Evolutionary conservation across 768 basidiomycete genomes (phyloP), one percentile per base, ranked within the genome.

Genomic region (Pleurotus platypus): DNA sequence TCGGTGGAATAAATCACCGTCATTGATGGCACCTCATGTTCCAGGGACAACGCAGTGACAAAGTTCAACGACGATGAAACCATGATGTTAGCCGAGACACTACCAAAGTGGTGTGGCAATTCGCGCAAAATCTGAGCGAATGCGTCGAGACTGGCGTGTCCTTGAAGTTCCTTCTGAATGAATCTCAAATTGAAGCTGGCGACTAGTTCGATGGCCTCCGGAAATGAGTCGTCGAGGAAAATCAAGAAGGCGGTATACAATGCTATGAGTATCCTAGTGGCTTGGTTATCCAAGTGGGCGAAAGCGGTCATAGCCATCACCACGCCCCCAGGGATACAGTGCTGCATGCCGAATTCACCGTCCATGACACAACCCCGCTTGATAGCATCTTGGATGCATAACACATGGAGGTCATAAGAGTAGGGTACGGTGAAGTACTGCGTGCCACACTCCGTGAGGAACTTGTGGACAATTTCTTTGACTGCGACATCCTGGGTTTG

Each of bases 221-320:
- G 58, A 15, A 68, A 62, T 2, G 59, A 51, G 58, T 80, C 76
- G 58, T 80, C 78, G 26, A 72, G 56, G 42, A 62, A 72, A 49
- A 70, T 69, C n/a, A 66, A 51, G 46, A 68, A 73, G 0, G 75
- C 68, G 1, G 77, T 78, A 59, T 69, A 78, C 7, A 78, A 63
- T 3, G 75, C 70, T 27, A 78, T 72, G 57, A 69, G 66, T 5
- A 74, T 66, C 49, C 65, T 65, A 1, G 66, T 69, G 30, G 70
- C 58, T 51, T 62, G 49, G 60, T 67, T 51, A 7, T 50, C 47
- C 5, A 77, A 62, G 58, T 76, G 75, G 0, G 49, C 58, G 26
- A 70, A 72, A 1, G 67, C 65, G 1, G 60, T 67, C 7, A 54
- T 54, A 20, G 66, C 64, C 42, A 70, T 72, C 20, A 61, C 49